A percentile compares a stretch with the other conserved stretches of the same genome.
These are phyloP conservation scores for Stephania yunnanensis DNA, from an alignment of 164 flowering plant species.

Conservation along the genomic window DNA sequence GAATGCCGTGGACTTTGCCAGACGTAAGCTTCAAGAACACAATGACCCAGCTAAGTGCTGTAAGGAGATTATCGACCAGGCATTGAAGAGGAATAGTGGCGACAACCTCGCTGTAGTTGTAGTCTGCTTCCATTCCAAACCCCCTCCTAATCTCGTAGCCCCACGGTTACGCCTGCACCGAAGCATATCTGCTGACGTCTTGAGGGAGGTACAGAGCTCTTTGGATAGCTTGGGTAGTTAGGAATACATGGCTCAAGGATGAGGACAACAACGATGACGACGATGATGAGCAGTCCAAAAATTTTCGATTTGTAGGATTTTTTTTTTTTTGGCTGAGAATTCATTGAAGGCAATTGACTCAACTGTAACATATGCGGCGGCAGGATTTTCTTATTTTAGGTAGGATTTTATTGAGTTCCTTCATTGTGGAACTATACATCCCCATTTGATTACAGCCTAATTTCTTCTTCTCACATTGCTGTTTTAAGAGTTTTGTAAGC, in stretches of 20 bases:
- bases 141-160: conserved; percentile 72
- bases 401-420: background rate
- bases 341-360: conserved; percentile 26
- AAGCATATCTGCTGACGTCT: conserved; percentile 87
- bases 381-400: conserved; percentile 9
- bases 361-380: conserved; percentile 84
- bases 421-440: background rate
- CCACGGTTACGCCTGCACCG: conserved; percentile 71
- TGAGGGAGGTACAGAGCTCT: conserved; percentile 82
- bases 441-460: background rate
- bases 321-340: conserved; percentile 12
- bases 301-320: conserved; percentile 6
- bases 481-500: background rate
- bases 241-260: conserved; percentile 10
- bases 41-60: conserved; percentile 72
- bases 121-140: conserved; percentile 68
- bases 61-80: conserved; percentile 77
- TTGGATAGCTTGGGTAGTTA: conserved; percentile 51
- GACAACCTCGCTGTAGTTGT: conserved; percentile 80
- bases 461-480: background rate
- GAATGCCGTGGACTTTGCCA: conserved; percentile 90
- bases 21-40: conserved; percentile 81
- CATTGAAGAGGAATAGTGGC: conserved; percentile 74
- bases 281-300: conserved; percentile 6
- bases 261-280: background rate